These are phyloP conservation scores for Brachypodium distachyon DNA, from an alignment of 202 grass and related monocot species.

Conservation along the genomic window DNA sequence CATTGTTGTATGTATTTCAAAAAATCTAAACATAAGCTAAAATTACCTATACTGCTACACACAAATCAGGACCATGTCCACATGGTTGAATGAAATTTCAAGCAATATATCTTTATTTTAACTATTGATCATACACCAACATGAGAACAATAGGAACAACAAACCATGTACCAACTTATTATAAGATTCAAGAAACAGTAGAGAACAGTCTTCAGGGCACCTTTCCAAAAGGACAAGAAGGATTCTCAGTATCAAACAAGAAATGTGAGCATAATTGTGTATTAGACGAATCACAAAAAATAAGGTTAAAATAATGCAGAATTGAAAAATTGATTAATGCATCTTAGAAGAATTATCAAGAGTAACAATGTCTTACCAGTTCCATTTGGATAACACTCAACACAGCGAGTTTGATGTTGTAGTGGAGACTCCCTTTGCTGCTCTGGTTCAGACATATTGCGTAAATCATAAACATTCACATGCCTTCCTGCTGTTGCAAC, in stretches of 20 bases:
- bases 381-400: conserved; percentile 68
- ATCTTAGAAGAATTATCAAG: not conserved
- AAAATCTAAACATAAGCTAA: not conserved
- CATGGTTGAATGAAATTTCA: not conserved
- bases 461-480: conserved; percentile 87
- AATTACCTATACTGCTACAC: not conserved
- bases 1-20: not conserved
- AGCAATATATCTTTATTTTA: not conserved
- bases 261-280: not conserved
- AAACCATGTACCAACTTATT: not conserved
- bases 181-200: conserved; percentile 5
- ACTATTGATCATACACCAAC: not conserved
- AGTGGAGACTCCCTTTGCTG: conserved; percentile 54
- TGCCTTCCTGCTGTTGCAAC: conserved; percentile 86
- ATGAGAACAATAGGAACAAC: not conserved
- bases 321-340: not conserved
- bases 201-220: not conserved
- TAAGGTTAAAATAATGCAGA: not conserved
- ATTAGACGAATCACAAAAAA: not conserved
- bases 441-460: conserved; percentile 75
- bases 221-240: not conserved
- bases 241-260: not conserved
- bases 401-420: conserved; percentile 84
- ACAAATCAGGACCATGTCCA: not conserved
- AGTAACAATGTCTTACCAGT: conserved; percentile 48